Evolutionary conservation across 2,329 filamentous ascomycete genomes (phyloP).

Genomic region (Dryadomyces quercivorus): DNA sequence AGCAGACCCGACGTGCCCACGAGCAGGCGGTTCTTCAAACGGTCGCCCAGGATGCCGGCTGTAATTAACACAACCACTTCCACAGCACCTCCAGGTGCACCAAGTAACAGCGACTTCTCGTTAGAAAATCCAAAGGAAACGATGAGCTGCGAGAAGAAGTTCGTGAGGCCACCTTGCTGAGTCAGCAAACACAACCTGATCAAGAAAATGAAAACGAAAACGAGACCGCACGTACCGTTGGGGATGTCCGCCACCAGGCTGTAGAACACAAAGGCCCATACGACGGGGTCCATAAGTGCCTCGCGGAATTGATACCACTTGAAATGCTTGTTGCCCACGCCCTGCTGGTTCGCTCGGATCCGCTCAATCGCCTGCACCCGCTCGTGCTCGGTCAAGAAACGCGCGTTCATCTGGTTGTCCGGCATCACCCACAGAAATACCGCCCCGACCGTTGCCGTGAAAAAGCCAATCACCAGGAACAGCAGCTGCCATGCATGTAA

Average conservation of each 20-base stretch:
- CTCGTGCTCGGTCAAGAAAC: slow-evolving; percentile 44
- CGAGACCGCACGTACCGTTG: slow-evolving; percentile 17
- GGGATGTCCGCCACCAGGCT: slow-evolving; percentile 23
- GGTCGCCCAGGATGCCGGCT: slow-evolving; percentile 38
- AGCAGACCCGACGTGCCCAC: slow-evolving; percentile 39
- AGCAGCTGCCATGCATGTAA: slow-evolving; percentile 54
- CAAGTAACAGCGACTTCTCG: slow-evolving; percentile 51
- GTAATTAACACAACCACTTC: slow-evolving; percentile 27
- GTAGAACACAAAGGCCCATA: slow-evolving; percentile 24
- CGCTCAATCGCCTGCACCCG: slow-evolving; percentile 38
- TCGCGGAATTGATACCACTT: slow-evolving; percentile 47
- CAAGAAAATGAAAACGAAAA: neutral
- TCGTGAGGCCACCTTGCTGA: slow-evolving; percentile 15
- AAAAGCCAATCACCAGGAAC: slow-evolving; percentile 39
- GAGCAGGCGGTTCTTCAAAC: slow-evolving; percentile 42
- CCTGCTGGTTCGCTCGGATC: slow-evolving; percentile 52
- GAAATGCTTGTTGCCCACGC: slow-evolving; percentile 56
- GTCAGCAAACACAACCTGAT: no score
- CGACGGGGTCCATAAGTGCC: slow-evolving; percentile 23
- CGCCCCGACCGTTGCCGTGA: slow-evolving; percentile 34
- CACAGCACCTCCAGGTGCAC: slow-evolving; percentile 52
- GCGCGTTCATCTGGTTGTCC: slow-evolving; percentile 26
- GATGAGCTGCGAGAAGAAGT: slow-evolving; percentile 30
- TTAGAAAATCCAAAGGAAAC: slow-evolving; percentile 50
- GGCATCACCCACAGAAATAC: slow-evolving; percentile 37